Evolutionary conservation across 495 filamentous ascomycete species (phyloP).

Genomic region (Penicillium robsamsonii): DNA sequence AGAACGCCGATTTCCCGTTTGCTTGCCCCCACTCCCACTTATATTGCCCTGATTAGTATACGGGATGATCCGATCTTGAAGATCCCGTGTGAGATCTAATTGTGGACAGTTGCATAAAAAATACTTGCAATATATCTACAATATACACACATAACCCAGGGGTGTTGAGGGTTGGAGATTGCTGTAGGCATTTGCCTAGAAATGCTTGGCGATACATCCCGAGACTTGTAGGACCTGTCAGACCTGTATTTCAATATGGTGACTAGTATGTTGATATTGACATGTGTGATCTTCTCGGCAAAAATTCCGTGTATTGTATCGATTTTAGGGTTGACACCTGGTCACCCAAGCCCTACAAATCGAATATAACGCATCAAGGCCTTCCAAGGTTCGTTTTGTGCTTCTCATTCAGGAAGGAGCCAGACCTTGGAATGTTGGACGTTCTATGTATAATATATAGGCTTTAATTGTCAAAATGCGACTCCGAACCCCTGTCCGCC

Average conservation of each 20-base stretch:
- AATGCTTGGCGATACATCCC: conserved; percentile 5
- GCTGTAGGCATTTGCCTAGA: not conserved
- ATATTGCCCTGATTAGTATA: not conserved
- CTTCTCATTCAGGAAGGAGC: no score
- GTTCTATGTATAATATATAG: no score
- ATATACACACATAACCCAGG: not conserved
- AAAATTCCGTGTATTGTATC: not conserved
- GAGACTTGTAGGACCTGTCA: conserved; percentile 1
- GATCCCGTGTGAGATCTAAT: conserved; percentile 6
- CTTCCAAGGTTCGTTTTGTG: no score
- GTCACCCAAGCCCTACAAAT: not conserved
- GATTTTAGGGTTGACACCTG: not conserved
- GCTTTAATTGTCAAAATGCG: no score
- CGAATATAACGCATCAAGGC: not conserved
- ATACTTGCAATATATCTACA: not conserved
- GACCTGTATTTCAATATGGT: not conserved
- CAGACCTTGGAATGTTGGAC: no score
- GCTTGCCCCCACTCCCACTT: not conserved
- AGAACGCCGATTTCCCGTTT: not conserved
- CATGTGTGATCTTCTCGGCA: conserved; percentile 5
- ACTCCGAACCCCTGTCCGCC: no score
- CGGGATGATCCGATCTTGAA: not conserved
- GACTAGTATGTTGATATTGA: not conserved
- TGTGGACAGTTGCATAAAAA: conserved; percentile 5
- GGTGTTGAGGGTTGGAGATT: not conserved